Percentiles rank a stretch among this genome's conserved stretches.
phyloP scores from a whole-genome alignment of 2,329 filamentous ascomycete genomes.

The Lasiodiplodia theobromae region DNA sequence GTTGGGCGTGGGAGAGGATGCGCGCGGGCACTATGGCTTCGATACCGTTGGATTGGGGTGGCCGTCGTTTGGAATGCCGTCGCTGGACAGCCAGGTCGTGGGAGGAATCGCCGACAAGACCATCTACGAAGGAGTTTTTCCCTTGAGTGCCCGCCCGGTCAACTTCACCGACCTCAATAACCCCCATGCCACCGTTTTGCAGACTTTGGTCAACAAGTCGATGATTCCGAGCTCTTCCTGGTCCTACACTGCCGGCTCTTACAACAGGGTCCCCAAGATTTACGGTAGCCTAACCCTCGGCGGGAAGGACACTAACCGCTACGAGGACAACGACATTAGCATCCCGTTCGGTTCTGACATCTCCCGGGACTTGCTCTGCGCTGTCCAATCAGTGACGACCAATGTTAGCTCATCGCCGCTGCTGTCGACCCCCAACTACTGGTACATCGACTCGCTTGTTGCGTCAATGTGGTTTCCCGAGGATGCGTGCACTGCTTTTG shows the following conservation, averaged over 20 bases:
- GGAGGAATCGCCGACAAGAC: constrained; percentile 44
- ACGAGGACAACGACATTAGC: constrained; percentile 37
- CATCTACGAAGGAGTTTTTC: constrained; percentile 49
- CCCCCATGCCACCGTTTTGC: constrained; percentile 41
- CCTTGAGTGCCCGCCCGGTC: constrained; percentile 44
- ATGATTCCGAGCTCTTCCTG: constrained; percentile 48
- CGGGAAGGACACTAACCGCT: constrained; percentile 47
- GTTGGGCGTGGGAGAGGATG: constrained; percentile 40
- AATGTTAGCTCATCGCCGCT: constrained; percentile 42
- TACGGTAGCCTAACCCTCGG: constrained; percentile 47
- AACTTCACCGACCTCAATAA: constrained; percentile 50
- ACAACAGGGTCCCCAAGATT: constrained; percentile 38
- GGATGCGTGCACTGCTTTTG: constrained; percentile 44
- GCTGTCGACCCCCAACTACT: constrained; percentile 38
- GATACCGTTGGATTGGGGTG: constrained; percentile 45
- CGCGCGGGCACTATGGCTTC: constrained; percentile 43
- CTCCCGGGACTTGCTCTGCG: constrained; percentile 40
- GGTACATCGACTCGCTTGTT: constrained; percentile 48
- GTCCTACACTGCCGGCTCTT: constrained; percentile 52
- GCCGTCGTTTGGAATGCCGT: constrained; percentile 35
- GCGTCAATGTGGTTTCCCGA: constrained; percentile 51
- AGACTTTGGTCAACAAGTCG: constrained; percentile 38
- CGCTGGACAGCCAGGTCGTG: constrained; percentile 45
- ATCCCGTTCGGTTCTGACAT: constrained; percentile 40
- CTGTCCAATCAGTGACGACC: constrained; percentile 38